phyloP scores from a whole-genome alignment of 495 filamentous ascomycete species.

The Alectoria sarmentosa region DNA sequence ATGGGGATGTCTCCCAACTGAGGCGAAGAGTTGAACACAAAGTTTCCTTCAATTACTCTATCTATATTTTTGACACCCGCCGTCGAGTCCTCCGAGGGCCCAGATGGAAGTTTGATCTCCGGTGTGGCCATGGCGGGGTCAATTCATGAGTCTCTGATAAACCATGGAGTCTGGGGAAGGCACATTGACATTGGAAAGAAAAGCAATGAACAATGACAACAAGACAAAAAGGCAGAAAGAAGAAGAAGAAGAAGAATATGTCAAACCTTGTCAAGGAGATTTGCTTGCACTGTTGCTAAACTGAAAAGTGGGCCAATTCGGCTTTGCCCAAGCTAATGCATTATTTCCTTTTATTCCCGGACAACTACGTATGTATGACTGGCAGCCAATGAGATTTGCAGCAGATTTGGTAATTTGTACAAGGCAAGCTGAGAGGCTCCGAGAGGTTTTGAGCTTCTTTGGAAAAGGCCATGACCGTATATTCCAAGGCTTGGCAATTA shows the following conservation, averaged over 20 bases:
- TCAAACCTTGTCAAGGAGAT: slow-evolving; percentile 4
- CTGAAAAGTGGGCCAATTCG: background rate
- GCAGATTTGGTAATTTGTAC: background rate
- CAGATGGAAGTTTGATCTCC: no score
- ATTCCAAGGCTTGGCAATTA: no score
- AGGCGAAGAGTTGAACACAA: slow-evolving; percentile 15
- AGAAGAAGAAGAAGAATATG: background rate
- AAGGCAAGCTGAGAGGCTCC: background rate
- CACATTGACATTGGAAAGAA: background rate
- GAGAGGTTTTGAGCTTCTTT: no score
- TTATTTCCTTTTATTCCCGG: background rate
- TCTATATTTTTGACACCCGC: background rate
- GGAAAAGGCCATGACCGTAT: no score
- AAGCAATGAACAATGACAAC: background rate
- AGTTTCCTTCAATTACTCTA: background rate
- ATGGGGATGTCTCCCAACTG: slow-evolving; percentile 33
- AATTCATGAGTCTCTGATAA: background rate
- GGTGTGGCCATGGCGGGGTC: slow-evolving; percentile 11
- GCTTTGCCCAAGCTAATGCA: background rate
- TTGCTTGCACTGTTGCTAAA: background rate
- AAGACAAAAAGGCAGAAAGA: background rate
- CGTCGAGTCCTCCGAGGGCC: background rate
- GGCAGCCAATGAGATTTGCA: background rate
- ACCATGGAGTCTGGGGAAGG: background rate
- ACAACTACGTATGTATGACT: background rate